Evolutionary conservation across 805 yeast species (phyloP).

Genomic region (Clavispora fructus): DNA sequence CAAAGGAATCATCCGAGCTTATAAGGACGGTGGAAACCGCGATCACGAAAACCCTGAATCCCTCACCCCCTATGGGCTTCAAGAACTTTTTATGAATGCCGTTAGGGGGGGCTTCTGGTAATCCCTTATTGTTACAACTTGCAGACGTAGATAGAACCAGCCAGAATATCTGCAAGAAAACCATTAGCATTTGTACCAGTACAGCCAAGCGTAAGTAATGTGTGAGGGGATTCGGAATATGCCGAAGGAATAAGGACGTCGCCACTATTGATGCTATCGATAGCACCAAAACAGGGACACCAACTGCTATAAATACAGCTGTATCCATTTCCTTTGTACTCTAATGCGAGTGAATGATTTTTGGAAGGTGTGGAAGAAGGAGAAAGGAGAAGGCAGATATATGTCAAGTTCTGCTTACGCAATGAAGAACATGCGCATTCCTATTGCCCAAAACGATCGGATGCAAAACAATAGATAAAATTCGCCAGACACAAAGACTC

Average conservation of each 20-base stretch:
- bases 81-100: background rate
- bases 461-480: background rate
- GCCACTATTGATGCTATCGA: background rate
- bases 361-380: background rate
- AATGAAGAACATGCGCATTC: background rate
- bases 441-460: background rate
- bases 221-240: background rate
- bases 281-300: background rate
- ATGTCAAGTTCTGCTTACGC: background rate
- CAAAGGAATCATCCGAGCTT: background rate
- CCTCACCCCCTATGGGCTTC: conserved; percentile 9
- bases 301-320: background rate
- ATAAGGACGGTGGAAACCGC: background rate
- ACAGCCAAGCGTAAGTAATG: background rate
- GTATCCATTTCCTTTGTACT: background rate
- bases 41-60: background rate
- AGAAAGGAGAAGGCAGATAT: background rate
- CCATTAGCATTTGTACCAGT: background rate
- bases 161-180: background rate
- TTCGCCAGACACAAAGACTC: background rate
- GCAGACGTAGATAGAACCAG: background rate
- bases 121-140: background rate
- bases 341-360: too few relatives aligned
- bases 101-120: background rate
- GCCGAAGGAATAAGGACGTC: background rate